Percentiles rank a stretch among this genome's conserved stretches.
Conservation (phyloP, 768 basidiomycete species). For the Suillus fuscotomentosus region DNA sequence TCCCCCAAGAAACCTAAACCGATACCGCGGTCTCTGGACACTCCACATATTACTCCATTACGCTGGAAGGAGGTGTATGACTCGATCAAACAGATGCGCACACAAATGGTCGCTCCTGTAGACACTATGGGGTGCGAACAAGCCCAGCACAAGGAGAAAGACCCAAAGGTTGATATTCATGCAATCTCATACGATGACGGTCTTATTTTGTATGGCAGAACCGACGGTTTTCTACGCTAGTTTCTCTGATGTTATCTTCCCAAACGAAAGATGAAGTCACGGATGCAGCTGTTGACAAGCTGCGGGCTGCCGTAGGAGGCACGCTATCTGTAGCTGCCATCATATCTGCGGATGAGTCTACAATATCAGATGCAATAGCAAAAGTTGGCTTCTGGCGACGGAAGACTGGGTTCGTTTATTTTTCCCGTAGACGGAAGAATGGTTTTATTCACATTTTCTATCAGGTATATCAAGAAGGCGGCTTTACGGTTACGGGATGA, state of each 20-base stretch:
- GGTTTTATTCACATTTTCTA: background rate
- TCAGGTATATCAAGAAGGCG: slow-evolving; percentile 72
- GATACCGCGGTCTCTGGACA: slow-evolving; percentile 51
- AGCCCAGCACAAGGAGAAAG: slow-evolving; percentile 59
- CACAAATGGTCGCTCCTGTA: slow-evolving; percentile 75
- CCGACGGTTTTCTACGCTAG: slow-evolving; percentile 77
- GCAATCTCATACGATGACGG: background rate
- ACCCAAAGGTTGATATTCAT: slow-evolving; percentile 55
- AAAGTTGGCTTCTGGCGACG: slow-evolving; percentile 94
- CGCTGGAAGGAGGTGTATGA: slow-evolving; percentile 71
- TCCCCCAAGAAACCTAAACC: slow-evolving; percentile 55
- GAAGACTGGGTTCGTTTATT: slow-evolving; percentile 67
- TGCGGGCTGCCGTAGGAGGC: slow-evolving; percentile 74
- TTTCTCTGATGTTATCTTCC: slow-evolving; percentile 93
- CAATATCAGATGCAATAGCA: slow-evolving; percentile 73
- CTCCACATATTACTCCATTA: slow-evolving; percentile 65
- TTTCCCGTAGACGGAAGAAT: background rate
- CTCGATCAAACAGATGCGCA: slow-evolving; percentile 74
- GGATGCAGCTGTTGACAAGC: slow-evolving; percentile 70
- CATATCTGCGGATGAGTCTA: slow-evolving; percentile 55
- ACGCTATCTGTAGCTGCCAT: slow-evolving; percentile 75
- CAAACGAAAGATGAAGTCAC: slow-evolving; percentile 95
- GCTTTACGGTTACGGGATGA: slow-evolving; percentile 67
- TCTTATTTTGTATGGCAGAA: slow-evolving; percentile 45
- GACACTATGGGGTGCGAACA: slow-evolving; percentile 90